Evolutionary conservation across 1,284 basidiomycete genomes (phyloP).

Genomic region (Heterobasidion annosum): DNA sequence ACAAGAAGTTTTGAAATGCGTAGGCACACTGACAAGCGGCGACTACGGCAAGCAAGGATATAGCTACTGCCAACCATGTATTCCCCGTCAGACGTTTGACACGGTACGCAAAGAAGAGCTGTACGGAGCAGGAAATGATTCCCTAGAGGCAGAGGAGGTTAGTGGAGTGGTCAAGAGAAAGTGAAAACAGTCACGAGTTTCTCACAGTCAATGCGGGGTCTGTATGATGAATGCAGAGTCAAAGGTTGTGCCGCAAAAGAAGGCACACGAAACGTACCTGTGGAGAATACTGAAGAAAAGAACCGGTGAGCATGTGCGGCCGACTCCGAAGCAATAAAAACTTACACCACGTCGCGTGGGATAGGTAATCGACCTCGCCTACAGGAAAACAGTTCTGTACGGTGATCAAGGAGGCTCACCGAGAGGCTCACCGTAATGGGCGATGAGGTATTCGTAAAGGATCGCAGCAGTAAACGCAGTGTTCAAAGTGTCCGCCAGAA

Average conservation of each 20-base stretch:
- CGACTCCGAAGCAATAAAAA: not conserved
- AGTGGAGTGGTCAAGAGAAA: not conserved
- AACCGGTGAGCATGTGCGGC: no score
- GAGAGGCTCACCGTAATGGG: constrained; percentile 15
- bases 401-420: not conserved
- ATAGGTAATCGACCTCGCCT: not conserved
- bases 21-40: constrained; percentile 10
- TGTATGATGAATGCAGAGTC: not conserved
- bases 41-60: constrained; percentile 11
- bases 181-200: not conserved
- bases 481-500: constrained; percentile 22
- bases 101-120: constrained; percentile 29
- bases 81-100: constrained; percentile 17
- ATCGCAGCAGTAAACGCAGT: constrained; percentile 19
- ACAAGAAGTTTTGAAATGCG: not conserved
- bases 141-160: not conserved
- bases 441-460: constrained; percentile 21
- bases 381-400: not conserved
- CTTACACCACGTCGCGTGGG: not conserved
- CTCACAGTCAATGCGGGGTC: not conserved
- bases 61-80: constrained; percentile 8
- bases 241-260: no score
- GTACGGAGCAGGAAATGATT: constrained; percentile 22
- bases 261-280: not conserved
- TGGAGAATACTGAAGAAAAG: not conserved